Percentiles rank a stretch among this genome's conserved stretches.
These are phyloP conservation scores for Penicillium bialowiezense DNA, from an alignment of 495 filamentous ascomycete genomes.

Conservation along the genomic window DNA sequence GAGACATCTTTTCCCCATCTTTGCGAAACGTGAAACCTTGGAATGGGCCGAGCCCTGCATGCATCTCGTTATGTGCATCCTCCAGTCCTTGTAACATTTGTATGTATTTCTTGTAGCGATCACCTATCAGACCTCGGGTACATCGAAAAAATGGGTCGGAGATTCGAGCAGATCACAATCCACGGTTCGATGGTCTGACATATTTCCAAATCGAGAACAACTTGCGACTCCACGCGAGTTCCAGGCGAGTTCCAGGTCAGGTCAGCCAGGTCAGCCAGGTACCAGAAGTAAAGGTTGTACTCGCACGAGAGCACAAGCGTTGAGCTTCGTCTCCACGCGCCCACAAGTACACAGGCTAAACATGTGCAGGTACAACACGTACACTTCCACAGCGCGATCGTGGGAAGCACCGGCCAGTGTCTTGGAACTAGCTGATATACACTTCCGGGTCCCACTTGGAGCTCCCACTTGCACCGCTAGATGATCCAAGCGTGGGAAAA, in stretches of 20 bases:
- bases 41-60: conserved; percentile 13
- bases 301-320: not conserved
- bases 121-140: too few species aligned
- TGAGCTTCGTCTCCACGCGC: not conserved
- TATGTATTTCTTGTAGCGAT: too few species aligned
- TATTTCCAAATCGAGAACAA: not conserved
- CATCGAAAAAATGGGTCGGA: too few species aligned
- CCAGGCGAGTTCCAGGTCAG: too few species aligned
- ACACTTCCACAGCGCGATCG: too few species aligned
- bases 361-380: too few species aligned
- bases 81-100: too few species aligned
- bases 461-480: not conserved
- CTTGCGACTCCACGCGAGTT: not conserved
- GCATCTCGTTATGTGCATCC: not conserved
- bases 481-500: conserved; percentile 20
- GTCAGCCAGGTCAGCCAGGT: too few species aligned
- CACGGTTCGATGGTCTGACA: not conserved
- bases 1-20: not conserved
- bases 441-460: not conserved
- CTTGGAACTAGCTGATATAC: not conserved
- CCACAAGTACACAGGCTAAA: not conserved
- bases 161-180: too few species aligned
- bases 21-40: not conserved
- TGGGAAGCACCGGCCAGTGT: not conserved
- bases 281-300: too few species aligned